These are phyloP conservation scores for Paecilomyces variotii DNA, from an alignment of 2,329 filamentous ascomycete species.

Conservation along the genomic window DNA sequence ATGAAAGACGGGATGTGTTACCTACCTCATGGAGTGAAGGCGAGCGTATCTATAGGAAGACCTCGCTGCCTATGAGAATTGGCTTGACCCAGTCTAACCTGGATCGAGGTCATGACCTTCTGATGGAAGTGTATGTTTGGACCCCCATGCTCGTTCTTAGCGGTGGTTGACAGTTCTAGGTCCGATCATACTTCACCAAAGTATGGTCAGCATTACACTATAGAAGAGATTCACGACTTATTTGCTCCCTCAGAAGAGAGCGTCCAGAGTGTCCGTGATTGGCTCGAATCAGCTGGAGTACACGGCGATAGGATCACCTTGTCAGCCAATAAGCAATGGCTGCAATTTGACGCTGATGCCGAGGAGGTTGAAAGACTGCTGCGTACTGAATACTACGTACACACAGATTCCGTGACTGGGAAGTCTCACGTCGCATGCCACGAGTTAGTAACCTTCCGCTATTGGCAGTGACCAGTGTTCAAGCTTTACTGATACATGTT, in stretches of 20 bases:
- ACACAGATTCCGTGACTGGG: constrained; percentile 24
- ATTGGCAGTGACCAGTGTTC: not conserved
- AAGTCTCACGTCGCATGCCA: constrained; percentile 31
- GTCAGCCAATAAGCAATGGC: constrained; percentile 29
- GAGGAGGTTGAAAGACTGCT: constrained; percentile 31
- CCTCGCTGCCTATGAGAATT: constrained; percentile 12
- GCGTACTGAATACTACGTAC: constrained; percentile 32
- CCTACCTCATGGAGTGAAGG: constrained; percentile 19
- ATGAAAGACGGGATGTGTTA: constrained; percentile 22
- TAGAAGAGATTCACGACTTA: constrained; percentile 24
- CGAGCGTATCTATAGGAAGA: constrained; percentile 13
- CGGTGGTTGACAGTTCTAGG: constrained; percentile 9
- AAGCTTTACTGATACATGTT: not conserved
- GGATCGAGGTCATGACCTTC: constrained; percentile 18
- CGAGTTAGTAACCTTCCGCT: constrained; percentile 19
- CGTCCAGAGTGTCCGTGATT: constrained; percentile 19
- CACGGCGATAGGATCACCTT: constrained; percentile 16
- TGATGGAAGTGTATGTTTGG: constrained; percentile 23
- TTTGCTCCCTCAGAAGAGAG: constrained; percentile 26
- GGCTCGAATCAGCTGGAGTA: constrained; percentile 21
- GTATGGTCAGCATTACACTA: constrained; percentile 26
- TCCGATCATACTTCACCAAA: constrained; percentile 29
- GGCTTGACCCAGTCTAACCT: constrained; percentile 17
- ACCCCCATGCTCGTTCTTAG: not conserved
- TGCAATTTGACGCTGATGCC: constrained; percentile 32